Conservation (phyloP, 116 monocot species). For the Papilionanthe hybrid region DNA sequence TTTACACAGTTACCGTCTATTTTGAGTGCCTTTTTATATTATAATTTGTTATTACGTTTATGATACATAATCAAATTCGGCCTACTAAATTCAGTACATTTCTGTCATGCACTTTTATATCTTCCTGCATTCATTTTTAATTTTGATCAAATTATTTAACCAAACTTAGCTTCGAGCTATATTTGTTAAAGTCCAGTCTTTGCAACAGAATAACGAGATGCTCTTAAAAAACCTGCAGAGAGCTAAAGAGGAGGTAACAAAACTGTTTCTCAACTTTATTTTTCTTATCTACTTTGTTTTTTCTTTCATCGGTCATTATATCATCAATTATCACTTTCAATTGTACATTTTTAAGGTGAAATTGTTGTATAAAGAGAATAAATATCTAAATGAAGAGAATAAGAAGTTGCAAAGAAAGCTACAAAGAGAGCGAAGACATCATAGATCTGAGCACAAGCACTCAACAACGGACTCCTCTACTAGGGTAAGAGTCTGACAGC, state of each 20-base stretch:
- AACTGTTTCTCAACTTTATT: neutral
- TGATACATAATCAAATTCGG: too few species aligned
- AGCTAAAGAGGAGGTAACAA: constrained; percentile 41
- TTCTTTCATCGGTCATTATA: neutral
- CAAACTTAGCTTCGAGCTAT: constrained; percentile 11
- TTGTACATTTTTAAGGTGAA: constrained; percentile 42
- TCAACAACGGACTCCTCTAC: constrained; percentile 36
- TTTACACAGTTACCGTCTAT: too few species aligned
- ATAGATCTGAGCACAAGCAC: constrained; percentile 38
- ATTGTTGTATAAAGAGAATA: constrained; percentile 64
- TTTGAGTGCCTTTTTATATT: too few species aligned
- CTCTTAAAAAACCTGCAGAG: constrained; percentile 56
- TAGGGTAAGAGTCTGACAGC: constrained; percentile 30
- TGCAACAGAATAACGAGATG: constrained; percentile 64
- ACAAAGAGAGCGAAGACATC: constrained; percentile 35
- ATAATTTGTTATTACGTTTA: too few species aligned
- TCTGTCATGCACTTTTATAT: too few species aligned
- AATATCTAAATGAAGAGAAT: constrained; percentile 62
- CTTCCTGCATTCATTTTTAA: neutral
- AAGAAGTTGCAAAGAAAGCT: constrained; percentile 44
- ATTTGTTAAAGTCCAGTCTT: constrained; percentile 45
- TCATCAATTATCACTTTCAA: neutral
- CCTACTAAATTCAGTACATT: too few species aligned
- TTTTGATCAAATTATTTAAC: neutral
- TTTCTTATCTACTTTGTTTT: neutral